Conservation (phyloP, 371 early-diverging fungal genomes). For the Mucor piriformis region DNA sequence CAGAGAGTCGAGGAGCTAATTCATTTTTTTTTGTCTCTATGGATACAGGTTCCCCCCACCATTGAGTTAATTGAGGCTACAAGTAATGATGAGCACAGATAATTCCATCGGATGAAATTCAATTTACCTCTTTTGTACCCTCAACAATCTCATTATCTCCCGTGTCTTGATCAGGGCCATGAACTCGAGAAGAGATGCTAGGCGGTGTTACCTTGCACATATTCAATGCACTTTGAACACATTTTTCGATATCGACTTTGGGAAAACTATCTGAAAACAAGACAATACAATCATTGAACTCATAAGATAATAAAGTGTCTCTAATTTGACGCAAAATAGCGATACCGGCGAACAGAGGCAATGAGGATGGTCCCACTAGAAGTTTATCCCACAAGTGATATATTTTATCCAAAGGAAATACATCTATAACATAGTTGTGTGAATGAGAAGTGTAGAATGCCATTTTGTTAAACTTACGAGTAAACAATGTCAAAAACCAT, state of each 20-base stretch:
- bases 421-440: too few species aligned
- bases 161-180: slow-evolving; percentile 8
- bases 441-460: too few species aligned
- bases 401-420: slow-evolving; percentile 78
- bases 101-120: too few species aligned
- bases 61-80: slow-evolving; percentile 26
- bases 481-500: slow-evolving; percentile 84
- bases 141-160: not conserved
- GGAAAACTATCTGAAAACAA: slow-evolving; percentile 71
- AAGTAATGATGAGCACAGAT: not conserved
- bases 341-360: slow-evolving; percentile 72
- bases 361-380: slow-evolving; percentile 64
- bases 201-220: slow-evolving; percentile 75
- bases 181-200: slow-evolving; percentile 35
- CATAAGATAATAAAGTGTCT: slow-evolving; percentile 55
- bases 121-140: not conserved
- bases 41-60: slow-evolving; percentile 64
- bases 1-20: slow-evolving; percentile 59
- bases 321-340: slow-evolving; percentile 73
- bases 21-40: slow-evolving; percentile 60
- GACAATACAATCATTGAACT: slow-evolving; percentile 68
- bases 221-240: slow-evolving; percentile 64
- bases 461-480: slow-evolving; percentile 56
- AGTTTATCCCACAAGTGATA: slow-evolving; percentile 82
- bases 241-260: slow-evolving; percentile 74